Conservation (phyloP, 1,139 yeast species). For the Candida buenavistaensis region DNA sequence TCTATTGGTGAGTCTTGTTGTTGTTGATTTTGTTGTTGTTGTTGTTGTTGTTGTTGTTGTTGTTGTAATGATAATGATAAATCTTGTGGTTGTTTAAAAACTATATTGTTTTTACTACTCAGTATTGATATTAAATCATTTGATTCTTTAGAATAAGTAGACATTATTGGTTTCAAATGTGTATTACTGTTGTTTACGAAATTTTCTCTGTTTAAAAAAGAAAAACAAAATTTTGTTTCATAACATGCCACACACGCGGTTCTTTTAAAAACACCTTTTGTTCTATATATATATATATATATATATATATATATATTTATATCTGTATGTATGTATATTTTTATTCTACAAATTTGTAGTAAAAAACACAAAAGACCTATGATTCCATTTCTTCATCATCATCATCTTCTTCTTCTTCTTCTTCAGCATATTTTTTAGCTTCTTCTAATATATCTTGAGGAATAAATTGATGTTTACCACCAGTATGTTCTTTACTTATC, state of each 20-base stretch:
- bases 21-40: slow-evolving; percentile 17
- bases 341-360: not conserved
- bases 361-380: not conserved
- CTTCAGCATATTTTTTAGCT: slow-evolving; percentile 80
- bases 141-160: not conserved
- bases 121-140: not conserved
- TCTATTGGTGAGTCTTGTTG: slow-evolving; percentile 6
- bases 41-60: slow-evolving; percentile 1
- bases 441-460: slow-evolving; percentile 77
- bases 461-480: slow-evolving; percentile 77
- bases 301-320: too few relatives aligned
- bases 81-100: slow-evolving; percentile 7
- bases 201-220: too few relatives aligned
- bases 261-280: too few relatives aligned
- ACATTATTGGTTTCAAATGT: not conserved
- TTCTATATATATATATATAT: too few relatives aligned
- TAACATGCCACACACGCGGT: too few relatives aligned
- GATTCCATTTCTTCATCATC: slow-evolving; percentile 18
- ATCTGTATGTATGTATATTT: not conserved
- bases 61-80: slow-evolving; percentile 1
- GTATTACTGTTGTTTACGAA: slow-evolving; percentile 1
- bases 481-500: slow-evolving; percentile 71
- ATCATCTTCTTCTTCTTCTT: slow-evolving; percentile 65
- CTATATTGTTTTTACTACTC: slow-evolving; percentile 1
- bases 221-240: not conserved